Percentiles rank a stretch among this genome's conserved stretches.
phyloP scores from a whole-genome alignment of 2,329 filamentous ascomycete species.

The Fusarium coffeatum region DNA sequence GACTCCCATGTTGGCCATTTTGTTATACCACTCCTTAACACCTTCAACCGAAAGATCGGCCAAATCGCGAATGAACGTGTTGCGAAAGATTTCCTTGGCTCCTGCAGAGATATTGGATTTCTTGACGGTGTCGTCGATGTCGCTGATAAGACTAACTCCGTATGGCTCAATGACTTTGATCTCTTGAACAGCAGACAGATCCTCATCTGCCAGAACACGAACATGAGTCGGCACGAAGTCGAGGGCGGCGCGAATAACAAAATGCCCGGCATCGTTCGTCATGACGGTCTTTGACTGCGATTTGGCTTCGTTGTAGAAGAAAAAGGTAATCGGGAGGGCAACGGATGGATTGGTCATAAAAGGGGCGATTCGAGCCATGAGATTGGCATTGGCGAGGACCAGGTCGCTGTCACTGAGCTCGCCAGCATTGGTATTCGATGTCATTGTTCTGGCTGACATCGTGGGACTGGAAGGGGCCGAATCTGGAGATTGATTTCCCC shows the following conservation, averaged over 20 bases:
- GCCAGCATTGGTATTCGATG: slow-evolving; percentile 48
- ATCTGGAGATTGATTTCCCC: slow-evolving; percentile 52
- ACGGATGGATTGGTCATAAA: slow-evolving; percentile 89
- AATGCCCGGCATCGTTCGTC: slow-evolving; percentile 92
- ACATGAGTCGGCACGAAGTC: slow-evolving; percentile 93
- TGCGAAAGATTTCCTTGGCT: slow-evolving; percentile 93
- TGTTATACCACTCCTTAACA: slow-evolving; percentile 88
- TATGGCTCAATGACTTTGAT: slow-evolving; percentile 80
- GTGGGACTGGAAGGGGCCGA: slow-evolving; percentile 59
- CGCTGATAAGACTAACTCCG: slow-evolving; percentile 93
- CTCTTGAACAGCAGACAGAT: slow-evolving; percentile 82
- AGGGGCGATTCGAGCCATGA: slow-evolving; percentile 87
- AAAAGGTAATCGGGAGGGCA: slow-evolving; percentile 84
- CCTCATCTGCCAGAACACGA: slow-evolving; percentile 85
- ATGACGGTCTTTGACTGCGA: slow-evolving; percentile 86
- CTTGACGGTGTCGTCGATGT: slow-evolving; percentile 98
- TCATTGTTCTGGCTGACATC: slow-evolving; percentile 51
- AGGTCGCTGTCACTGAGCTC: slow-evolving; percentile 83
- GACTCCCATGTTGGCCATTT: slow-evolving; percentile 82
- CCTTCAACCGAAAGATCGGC: slow-evolving; percentile 85
- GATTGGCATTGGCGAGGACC: slow-evolving; percentile 81
- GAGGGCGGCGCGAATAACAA: slow-evolving; percentile 80
- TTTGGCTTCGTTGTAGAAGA: slow-evolving; percentile 89
- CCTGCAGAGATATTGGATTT: slow-evolving; percentile 90
- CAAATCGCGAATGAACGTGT: slow-evolving; percentile 91